Conservation (phyloP, 1,284 basidiomycete species). For the Coniferiporia weirii region DNA sequence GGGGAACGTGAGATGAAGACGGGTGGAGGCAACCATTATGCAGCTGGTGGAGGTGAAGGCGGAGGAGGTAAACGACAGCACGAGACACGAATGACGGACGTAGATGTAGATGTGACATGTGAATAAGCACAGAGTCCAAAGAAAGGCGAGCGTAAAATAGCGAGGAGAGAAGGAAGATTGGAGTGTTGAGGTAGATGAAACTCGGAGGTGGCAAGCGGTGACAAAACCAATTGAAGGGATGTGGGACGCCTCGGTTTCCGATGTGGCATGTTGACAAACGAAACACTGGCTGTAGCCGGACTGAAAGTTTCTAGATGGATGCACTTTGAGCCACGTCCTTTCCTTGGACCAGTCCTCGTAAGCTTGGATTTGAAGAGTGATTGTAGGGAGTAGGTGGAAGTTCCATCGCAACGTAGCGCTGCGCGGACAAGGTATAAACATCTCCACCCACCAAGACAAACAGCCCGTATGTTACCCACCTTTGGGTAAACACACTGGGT, state of each 20-base stretch:
- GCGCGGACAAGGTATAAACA: background rate
- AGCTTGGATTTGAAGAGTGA: background rate
- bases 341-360: background rate
- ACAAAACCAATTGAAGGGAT: background rate
- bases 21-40: background rate
- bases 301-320: background rate
- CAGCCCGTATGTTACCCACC: background rate
- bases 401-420: background rate
- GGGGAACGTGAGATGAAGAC: background rate
- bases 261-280: background rate
- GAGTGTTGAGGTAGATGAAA: background rate
- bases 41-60: background rate
- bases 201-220: background rate
- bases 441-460: background rate
- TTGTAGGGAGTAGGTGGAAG: background rate
- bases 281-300: background rate
- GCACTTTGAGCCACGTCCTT: background rate
- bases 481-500: background rate
- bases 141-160: slow-evolving; percentile 3
- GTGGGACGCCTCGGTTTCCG: background rate
- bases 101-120: background rate
- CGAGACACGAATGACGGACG: slow-evolving; percentile 4
- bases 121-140: slow-evolving; percentile 7
- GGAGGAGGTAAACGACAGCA: slow-evolving; percentile 6
- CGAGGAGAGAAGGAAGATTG: background rate